A percentile compares a stretch with the other conserved stretches of the same genome.
Evolutionary conservation across 306 rosid species (phyloP).

Genomic region (Acacia acuminata): DNA sequence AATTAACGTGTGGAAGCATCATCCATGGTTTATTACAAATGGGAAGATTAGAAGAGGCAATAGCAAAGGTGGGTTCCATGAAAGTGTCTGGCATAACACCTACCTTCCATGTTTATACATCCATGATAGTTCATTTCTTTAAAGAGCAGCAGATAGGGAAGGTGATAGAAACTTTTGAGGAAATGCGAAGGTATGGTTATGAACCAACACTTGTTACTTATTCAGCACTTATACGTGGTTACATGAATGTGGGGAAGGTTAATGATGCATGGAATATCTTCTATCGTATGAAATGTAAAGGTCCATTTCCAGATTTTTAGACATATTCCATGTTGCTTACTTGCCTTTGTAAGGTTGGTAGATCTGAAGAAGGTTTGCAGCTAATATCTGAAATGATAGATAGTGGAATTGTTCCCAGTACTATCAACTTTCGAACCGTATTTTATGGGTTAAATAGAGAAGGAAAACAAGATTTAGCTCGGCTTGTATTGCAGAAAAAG

Average conservation of each 20-base stretch:
- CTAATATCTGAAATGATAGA: constrained; percentile 66
- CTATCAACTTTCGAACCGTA: constrained; percentile 70
- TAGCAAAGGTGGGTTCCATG: constrained; percentile 66
- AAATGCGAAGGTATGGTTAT: constrained; percentile 69
- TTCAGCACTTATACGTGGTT: constrained; percentile 72
- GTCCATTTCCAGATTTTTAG: constrained; percentile 80
- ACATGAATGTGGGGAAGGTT: constrained; percentile 61
- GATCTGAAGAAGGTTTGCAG: constrained; percentile 79
- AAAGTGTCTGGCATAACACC: constrained; percentile 60
- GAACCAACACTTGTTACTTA: constrained; percentile 72
- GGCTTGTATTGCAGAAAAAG: neutral
- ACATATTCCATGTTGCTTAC: constrained; percentile 75
- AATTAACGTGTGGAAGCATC: constrained; percentile 75
- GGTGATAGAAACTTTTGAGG: constrained; percentile 53
- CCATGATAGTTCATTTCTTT: constrained; percentile 67
- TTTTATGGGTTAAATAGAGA: constrained; percentile 76
- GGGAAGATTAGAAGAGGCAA: constrained; percentile 66
- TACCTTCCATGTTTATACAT: constrained; percentile 79
- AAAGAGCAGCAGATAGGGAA: constrained; percentile 61
- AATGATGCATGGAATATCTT: constrained; percentile 75
- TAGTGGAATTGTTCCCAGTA: constrained; percentile 78
- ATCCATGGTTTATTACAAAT: constrained; percentile 70
- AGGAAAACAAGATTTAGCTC: constrained; percentile 43
- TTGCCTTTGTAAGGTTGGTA: constrained; percentile 66
- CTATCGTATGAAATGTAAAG: constrained; percentile 63